phyloP scores from a whole-genome alignment of 768 basidiomycete genomes.

The Amanita rubescens region DNA sequence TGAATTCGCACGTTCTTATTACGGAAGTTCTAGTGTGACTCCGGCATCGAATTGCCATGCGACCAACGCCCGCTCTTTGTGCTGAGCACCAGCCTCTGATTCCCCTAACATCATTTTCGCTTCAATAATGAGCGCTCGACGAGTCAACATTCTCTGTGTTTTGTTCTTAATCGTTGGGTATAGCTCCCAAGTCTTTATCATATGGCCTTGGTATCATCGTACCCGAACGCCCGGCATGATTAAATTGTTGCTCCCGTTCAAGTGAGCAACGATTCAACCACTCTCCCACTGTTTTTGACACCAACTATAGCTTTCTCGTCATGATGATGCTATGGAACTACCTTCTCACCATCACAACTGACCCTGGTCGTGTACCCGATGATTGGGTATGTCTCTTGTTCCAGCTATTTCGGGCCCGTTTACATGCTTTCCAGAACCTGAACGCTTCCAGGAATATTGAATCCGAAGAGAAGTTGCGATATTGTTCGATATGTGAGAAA shows the following conservation, averaged over 20 bases:
- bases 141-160: not conserved
- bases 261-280: slow-evolving; percentile 42
- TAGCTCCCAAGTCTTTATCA: slow-evolving; percentile 81
- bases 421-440: not conserved
- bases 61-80: not conserved
- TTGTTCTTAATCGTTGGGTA: slow-evolving; percentile 59
- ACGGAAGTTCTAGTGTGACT: too few species aligned
- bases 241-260: slow-evolving; percentile 76
- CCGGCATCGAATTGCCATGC: not conserved
- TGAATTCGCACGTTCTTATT: too few species aligned
- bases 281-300: not conserved
- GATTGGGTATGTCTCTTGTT: slow-evolving; percentile 55
- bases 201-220: slow-evolving; percentile 88
- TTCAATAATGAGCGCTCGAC: not conserved
- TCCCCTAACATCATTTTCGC: not conserved
- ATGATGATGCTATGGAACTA: slow-evolving; percentile 85
- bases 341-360: slow-evolving; percentile 68
- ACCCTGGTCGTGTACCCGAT: slow-evolving; percentile 78
- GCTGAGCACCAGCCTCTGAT: not conserved
- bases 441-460: slow-evolving; percentile 46
- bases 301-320: slow-evolving; percentile 62
- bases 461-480: slow-evolving; percentile 87
- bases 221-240: slow-evolving; percentile 65
- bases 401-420: slow-evolving; percentile 32
- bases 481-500: slow-evolving; percentile 76